Base-by-base conservation (phyloP, 169 alveolate genomes). In the Sarcocystis neurona region DNA sequence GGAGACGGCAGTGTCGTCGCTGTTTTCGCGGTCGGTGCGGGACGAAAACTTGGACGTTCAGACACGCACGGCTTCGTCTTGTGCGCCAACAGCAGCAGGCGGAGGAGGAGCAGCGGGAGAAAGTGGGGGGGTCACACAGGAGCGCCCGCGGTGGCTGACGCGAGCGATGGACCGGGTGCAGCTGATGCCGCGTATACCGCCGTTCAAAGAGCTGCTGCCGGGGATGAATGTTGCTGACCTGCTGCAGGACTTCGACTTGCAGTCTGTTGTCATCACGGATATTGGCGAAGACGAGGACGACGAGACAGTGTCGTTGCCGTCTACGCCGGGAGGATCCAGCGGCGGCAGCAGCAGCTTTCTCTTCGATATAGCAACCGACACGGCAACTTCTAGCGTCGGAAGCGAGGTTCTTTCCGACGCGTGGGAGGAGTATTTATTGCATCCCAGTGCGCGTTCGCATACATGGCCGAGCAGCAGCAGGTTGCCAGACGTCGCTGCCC, bases 81-180 rank as follows among this genome's bases (percentile, higher is more conserved):
- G n/a, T n/a, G n/a, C n/a, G n/a, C n/a, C n/a, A n/a, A n/a, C n/a
- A n/a, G n/a, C n/a, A n/a, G n/a, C n/a, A n/a, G n/a, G n/a, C n/a
- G n/a, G n/a, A n/a, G n/a, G n/a, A n/a, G n/a, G n/a, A n/a, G n/a
- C n/a, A n/a, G n/a, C n/a, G n/a, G n/a, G n/a, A n/a, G n/a, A n/a
- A n/a, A n/a, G n/a, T n/a, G n/a, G n/a, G n/a, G n/a, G n/a, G n/a
- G n/a, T n/a, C n/a, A n/a, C n/a, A n/a, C n/a, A n/a, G n/a, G n/a
- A n/a, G n/a, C n/a, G n/a, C n/a, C 82, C 82, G 3, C 12, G 34
- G 82, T 72, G 82, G 82, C 56, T 72, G 56, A 39, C 56, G 82
- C 82, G 0, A 39, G 82, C 82, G 58, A 1, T 72, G 58, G 43
- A 39, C 1, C 48, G 82, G 39, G 82, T 39, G 47, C 15, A 34